A percentile compares a stretch with the other conserved stretches of the same genome.
Evolutionary conservation across 345 rosid genomes (phyloP).

Genomic region (Trapa incisa): DNA sequence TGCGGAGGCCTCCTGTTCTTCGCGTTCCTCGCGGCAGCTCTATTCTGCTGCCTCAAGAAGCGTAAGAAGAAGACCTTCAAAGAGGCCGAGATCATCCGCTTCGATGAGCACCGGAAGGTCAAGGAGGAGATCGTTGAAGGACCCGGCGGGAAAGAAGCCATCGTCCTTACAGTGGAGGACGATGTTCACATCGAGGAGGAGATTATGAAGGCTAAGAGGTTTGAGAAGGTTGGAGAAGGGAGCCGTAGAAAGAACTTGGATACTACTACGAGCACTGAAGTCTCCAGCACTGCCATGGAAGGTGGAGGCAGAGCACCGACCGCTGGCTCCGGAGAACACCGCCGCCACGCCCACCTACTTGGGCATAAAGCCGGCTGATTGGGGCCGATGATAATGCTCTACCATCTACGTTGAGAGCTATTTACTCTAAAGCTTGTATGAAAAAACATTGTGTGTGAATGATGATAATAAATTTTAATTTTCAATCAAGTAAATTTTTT

Average conservation of each 20-base stretch:
- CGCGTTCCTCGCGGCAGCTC: conserved; percentile 14
- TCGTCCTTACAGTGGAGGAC: conserved; percentile 10
- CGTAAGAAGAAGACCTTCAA: conserved; percentile 7
- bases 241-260: neutral
- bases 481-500: too few species aligned
- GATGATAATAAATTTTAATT: too few species aligned
- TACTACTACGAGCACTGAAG: neutral
- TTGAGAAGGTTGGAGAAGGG: conserved; percentile 6
- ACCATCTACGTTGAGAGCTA: too few species aligned
- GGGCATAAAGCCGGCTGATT: conserved; percentile 7
- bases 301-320: neutral
- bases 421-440: too few species aligned
- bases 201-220: conserved; percentile 7
- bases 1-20: conserved; percentile 14
- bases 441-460: too few species aligned
- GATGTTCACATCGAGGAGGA: conserved; percentile 11
- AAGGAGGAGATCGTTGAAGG: conserved; percentile 13
- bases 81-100: conserved; percentile 6
- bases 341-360: neutral
- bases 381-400: neutral
- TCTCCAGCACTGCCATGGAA: neutral
- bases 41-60: conserved; percentile 14
- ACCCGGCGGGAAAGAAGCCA: conserved; percentile 11
- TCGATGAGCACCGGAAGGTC: conserved; percentile 15
- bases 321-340: conserved; percentile 1